phyloP scores from a whole-genome alignment of 257 asterid species.

The Voacanga thouarsii region DNA sequence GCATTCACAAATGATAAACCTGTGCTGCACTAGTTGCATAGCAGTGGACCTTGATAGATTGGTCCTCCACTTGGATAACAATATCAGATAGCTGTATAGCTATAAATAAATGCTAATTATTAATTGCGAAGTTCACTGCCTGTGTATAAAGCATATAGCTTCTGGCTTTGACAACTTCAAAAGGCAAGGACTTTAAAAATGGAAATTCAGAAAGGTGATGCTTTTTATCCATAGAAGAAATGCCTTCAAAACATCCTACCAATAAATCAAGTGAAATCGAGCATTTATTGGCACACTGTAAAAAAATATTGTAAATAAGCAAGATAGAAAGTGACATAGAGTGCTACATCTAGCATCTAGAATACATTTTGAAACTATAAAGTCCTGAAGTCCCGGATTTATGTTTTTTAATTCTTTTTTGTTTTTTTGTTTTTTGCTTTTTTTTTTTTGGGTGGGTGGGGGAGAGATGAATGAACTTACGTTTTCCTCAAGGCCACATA shows the following conservation, averaged over 20 bases:
- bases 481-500: conserved; percentile 93
- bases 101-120: not conserved
- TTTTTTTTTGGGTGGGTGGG: not conserved
- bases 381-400: not conserved
- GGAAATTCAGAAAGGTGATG: not conserved
- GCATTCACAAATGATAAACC: not conserved
- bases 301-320: not conserved
- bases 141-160: not conserved
- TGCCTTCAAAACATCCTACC: not conserved
- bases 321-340: too few species aligned
- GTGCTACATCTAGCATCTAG: not conserved
- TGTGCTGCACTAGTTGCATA: not conserved
- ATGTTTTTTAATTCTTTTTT: not conserved
- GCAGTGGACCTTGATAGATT: not conserved
- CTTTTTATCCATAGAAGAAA: not conserved
- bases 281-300: not conserved
- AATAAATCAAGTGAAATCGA: not conserved
- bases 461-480: conserved; percentile 42
- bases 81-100: not conserved
- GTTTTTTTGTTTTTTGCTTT: too few species aligned
- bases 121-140: not conserved
- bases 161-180: not conserved
- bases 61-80: not conserved
- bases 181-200: not conserved
- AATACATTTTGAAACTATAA: not conserved